phyloP scores from a whole-genome alignment of 805 yeast species.

The Myxozyma melibiosi region DNA sequence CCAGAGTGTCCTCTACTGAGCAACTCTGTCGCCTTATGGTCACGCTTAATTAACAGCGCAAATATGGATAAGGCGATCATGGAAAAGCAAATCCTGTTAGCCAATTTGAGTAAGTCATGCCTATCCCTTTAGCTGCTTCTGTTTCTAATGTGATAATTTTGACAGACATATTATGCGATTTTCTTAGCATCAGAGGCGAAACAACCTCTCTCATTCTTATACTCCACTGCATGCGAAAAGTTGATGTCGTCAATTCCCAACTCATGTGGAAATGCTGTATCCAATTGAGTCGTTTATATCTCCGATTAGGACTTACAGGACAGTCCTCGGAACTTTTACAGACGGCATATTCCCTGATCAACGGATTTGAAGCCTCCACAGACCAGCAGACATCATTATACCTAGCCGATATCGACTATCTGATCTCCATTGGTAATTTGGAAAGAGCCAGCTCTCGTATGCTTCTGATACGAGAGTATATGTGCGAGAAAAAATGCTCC shows the following conservation, averaged over 20 bases:
- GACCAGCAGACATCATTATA: neutral
- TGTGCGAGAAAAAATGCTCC: neutral
- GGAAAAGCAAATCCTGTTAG: constrained; percentile 1
- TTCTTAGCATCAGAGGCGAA: constrained; percentile 9
- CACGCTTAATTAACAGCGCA: neutral
- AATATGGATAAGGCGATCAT: constrained; percentile 2
- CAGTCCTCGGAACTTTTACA: constrained; percentile 4
- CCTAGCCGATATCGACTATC: constrained; percentile 15
- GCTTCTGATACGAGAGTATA: neutral
- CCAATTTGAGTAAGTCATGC: constrained; percentile 6
- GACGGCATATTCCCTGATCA: neutral
- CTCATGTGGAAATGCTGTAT: neutral
- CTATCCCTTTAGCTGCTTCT: neutral
- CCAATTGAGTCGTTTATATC: neutral
- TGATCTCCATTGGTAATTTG: constrained; percentile 16
- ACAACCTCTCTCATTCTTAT: neutral
- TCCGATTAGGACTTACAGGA: constrained; percentile 18
- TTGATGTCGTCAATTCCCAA: neutral
- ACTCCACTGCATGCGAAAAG: constrained; percentile 9
- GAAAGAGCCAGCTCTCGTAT: constrained; percentile 14
- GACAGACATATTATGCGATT: constrained; percentile 11
- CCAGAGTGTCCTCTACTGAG: neutral
- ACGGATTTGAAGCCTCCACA: neutral
- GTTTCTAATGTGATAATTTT: neutral
- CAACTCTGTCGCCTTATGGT: constrained; percentile 6